phyloP scores from a whole-genome alignment of 2,329 filamentous ascomycete species.

The Neonectria coccinea region DNA sequence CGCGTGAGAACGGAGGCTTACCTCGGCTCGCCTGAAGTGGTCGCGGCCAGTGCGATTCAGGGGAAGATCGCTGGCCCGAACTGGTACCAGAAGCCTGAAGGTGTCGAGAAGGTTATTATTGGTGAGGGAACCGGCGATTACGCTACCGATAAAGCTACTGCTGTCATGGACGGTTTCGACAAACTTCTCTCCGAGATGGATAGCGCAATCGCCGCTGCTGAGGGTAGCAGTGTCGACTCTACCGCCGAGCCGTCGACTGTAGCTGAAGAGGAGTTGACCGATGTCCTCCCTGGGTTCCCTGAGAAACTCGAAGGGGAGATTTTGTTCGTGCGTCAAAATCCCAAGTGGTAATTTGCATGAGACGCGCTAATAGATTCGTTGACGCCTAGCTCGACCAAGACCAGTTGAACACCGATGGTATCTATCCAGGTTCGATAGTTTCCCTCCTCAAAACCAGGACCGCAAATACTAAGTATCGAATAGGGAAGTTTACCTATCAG shows the following conservation, averaged over 20 bases:
- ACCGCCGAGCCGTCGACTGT: conserved; percentile 1
- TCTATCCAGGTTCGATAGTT: conserved; percentile 1
- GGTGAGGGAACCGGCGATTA: conserved; percentile 32
- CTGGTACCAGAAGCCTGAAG: conserved; percentile 77
- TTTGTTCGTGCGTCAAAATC: no score
- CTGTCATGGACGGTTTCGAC: conserved; percentile 67
- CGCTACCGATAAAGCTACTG: conserved; percentile 13
- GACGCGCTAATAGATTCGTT: no score
- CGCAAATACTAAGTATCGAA: no score
- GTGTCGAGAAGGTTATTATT: conserved; percentile 40
- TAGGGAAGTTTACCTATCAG: no score
- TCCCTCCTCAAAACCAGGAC: no score
- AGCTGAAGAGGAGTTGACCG: conserved; percentile 61
- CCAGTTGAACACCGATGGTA: conserved; percentile 51
- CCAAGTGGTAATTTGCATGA: no score
- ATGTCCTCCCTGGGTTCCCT: conserved; percentile 87
- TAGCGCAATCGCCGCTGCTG: conserved; percentile 65
- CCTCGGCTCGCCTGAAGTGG: conserved; percentile 74
- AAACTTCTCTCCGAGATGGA: conserved; percentile 77
- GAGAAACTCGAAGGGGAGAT: conserved; percentile 88
- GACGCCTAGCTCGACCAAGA: no score
- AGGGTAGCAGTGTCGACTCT: conserved; percentile 48
- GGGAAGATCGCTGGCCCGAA: conserved; percentile 80
- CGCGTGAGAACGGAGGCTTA: no score
- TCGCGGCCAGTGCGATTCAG: conserved; percentile 83